phyloP scores from a whole-genome alignment of 768 basidiomycete genomes.

The Rhizopogon vinicolor region DNA sequence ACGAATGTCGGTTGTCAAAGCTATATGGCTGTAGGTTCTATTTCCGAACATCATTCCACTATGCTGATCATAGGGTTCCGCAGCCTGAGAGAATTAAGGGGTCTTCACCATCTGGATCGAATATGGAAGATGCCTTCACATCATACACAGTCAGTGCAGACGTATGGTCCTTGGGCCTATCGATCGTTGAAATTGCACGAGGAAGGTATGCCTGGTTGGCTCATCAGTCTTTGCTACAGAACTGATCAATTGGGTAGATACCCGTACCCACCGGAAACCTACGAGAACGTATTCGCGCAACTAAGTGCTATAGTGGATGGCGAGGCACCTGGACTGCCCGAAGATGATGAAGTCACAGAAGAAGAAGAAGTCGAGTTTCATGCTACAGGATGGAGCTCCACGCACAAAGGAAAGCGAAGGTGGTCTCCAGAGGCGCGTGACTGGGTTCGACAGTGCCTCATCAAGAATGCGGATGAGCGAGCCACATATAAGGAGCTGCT shows the following conservation, averaged over 20 bases:
- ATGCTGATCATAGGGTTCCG: conserved; percentile 2
- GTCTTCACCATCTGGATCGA: conserved; percentile 51
- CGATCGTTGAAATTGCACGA: conserved; percentile 88
- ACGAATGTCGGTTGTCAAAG: conserved; percentile 99
- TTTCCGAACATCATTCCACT: not conserved
- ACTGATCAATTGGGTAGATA: conserved; percentile 38
- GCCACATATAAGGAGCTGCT: conserved; percentile 84
- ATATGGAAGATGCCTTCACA: conserved; percentile 26
- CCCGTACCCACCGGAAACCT: conserved; percentile 97
- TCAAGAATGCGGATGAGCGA: conserved; percentile 73
- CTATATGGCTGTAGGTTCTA: conserved; percentile 87
- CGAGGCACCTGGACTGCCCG: conserved; percentile 83
- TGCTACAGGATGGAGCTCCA: conserved; percentile 10
- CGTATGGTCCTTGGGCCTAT: conserved; percentile 94
- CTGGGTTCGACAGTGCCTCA: conserved; percentile 77
- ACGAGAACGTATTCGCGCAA: conserved; percentile 95
- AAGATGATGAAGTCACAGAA: conserved; percentile 30
- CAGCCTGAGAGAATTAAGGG: conserved; percentile 97
- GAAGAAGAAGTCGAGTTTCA: conserved; percentile 4
- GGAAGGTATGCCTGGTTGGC: conserved; percentile 38
- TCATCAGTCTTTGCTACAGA: not conserved
- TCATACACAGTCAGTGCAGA: conserved; percentile 95
- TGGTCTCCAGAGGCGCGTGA: conserved; percentile 56
- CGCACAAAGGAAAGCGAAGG: conserved; percentile 10
- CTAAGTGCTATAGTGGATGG: conserved; percentile 95